Evolutionary conservation across 306 rosid species (phyloP), one percentile per base, ranked within the genome.

Genomic region (Gillenia trifoliata): DNA sequence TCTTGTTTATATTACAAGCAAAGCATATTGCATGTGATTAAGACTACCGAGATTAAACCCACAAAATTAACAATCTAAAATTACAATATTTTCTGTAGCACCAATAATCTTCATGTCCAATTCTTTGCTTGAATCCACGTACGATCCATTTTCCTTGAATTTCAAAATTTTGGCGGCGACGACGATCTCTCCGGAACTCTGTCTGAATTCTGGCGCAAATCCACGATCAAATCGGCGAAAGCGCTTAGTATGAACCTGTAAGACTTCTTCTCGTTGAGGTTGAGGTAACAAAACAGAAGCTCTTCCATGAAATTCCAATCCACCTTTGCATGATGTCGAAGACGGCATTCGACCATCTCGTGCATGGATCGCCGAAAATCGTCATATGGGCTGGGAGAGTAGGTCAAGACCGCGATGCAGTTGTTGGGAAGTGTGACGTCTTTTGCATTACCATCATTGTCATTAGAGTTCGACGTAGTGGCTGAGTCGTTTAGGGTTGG

Each of bases 291-390:
- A 63, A 88, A 85, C 76, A 93, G 72, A 69, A 93, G 87, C 77
- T 93, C 94, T 36, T 87, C 88, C 97, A 91, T 81, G 85, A 91
- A 93, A 47, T 83, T 87, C 97, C 98, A 93, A 64, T 93, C 96
- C 6, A 93, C 87, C 16, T 20, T 70, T 63, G 80, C 86, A 3
- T 80, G 31, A 9, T 82, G 78, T 19, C 67, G 82, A 55, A 73
- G 3, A 8, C 87, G 85, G 1, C 75, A 80, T 40, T 91, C 90
- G n/a, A 91, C 83, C 80, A 89, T 65, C 20, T 83, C 85, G 8
- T 75, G 71, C 96, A 93, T 93, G 25, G 98, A 91, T 11, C 57
- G 68, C 19, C 78, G 83, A 25, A 93, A 91, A 15, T 93, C 92
- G 3, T 87, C 81, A 15, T 64, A 64, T 1, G 98, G 98, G 11